Conservation (phyloP, 768 basidiomycete species). For the Rhizopogon vulgaris region DNA sequence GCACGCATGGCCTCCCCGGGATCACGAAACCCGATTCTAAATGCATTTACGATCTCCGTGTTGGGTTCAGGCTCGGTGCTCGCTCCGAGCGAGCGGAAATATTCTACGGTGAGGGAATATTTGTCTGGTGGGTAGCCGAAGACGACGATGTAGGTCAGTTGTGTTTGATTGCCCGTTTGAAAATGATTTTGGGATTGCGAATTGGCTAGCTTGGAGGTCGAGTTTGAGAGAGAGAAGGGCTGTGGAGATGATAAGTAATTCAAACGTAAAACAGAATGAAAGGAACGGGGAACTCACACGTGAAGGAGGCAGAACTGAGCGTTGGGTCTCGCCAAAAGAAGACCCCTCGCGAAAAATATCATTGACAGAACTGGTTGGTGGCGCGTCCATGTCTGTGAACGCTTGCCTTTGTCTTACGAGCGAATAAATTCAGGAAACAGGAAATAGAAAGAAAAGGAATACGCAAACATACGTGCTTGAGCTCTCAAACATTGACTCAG, state of each 20-base stretch:
- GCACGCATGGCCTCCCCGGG: conserved; percentile 73
- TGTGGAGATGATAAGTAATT: not conserved
- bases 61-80: conserved; percentile 64
- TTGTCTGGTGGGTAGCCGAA: conserved; percentile 88
- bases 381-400: conserved; percentile 73
- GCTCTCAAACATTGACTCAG: conserved; percentile 82
- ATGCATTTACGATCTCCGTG: conserved; percentile 71
- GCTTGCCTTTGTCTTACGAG: conserved; percentile 49
- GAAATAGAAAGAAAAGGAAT: conserved; percentile 2
- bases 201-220: conserved; percentile 8
- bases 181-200: conserved; percentile 17
- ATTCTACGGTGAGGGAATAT: conserved; percentile 64
- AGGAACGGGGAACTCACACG: conserved; percentile 12
- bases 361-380: conserved; percentile 67
- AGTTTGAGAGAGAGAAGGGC: conserved; percentile 17
- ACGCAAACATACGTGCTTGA: conserved; percentile 25
- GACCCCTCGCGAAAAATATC: conserved; percentile 59
- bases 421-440: conserved; percentile 3
- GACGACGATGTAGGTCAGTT: conserved; percentile 63
- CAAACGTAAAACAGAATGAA: not conserved
- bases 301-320: conserved; percentile 5
- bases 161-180: conserved; percentile 24
- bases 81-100: conserved; percentile 69
- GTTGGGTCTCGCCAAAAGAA: conserved; percentile 24
- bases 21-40: conserved; percentile 70